Percentiles rank a stretch among this genome's conserved stretches.
Conservation (phyloP, 176 grass and related monocot genomes). For the Eragrostis nindensis region DNA sequence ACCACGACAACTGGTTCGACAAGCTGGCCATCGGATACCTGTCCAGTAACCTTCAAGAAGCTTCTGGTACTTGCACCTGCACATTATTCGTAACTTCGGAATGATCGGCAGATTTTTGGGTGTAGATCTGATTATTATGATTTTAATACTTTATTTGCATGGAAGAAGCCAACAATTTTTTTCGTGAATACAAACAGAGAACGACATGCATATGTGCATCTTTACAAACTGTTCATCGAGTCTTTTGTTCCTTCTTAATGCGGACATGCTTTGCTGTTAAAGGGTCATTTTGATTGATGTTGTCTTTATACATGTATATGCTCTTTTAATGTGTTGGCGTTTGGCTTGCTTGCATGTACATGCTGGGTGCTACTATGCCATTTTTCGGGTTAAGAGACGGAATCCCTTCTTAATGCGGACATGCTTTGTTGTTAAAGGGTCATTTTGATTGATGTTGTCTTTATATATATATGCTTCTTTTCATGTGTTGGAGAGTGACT, state of each 20-base stretch:
- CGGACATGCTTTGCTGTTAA: not conserved
- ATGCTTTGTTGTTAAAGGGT: not conserved
- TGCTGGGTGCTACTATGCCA: not conserved
- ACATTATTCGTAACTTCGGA: slow-evolving; percentile 6
- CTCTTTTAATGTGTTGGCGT: not conserved
- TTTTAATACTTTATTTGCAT: not conserved
- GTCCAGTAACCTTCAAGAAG: slow-evolving; percentile 65
- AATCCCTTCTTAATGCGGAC: too few species aligned
- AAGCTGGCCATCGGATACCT: slow-evolving; percentile 79
- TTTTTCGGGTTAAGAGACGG: not conserved
- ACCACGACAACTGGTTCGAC: slow-evolving; percentile 89
- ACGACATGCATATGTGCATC: too few species aligned
- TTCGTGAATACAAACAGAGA: too few species aligned
- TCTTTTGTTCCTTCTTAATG: too few species aligned
- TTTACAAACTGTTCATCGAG: too few species aligned
- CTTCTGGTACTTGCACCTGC: slow-evolving; percentile 50
- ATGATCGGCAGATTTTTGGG: not conserved
- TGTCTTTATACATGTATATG: not conserved
- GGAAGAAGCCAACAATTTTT: not conserved
- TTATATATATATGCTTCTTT: not conserved
- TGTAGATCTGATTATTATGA: not conserved
- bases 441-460: not conserved
- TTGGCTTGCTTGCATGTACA: not conserved
- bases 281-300: not conserved
- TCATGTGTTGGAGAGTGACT: too few species aligned